Evolutionary conservation across 129 eudicot genomes (phyloP), one percentile per base, ranked within the genome.

Genomic region (Logfia minima): DNA sequence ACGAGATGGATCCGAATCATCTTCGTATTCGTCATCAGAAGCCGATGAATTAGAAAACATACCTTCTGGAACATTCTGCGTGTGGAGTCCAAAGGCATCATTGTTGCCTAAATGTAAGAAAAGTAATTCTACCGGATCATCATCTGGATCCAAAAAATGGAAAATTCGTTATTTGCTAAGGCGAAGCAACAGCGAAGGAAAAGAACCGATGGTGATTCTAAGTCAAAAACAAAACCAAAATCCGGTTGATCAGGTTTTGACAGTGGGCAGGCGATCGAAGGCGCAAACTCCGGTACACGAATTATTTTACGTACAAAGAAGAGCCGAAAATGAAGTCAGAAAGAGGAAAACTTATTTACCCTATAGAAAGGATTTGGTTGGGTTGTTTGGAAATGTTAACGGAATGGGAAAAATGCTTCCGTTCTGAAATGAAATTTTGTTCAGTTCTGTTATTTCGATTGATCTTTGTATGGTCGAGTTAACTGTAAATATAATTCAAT

Each of bases 121-220:
- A 83, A 87, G 92, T 83, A 86, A 56, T 32, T 90, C 96, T 0
- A 85, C 96, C 5, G 92, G 96, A 75, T 87, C 63, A 45, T 45
- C 53, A 19, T 1, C 87, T 3, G 69, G 29, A 48, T 82, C 87
- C 23, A 87, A 80, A 80, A 78, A 82, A 81, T 90, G 90, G 87
- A 87, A 77, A 14, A 17, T 86, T 51, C 86, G 83, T 3, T 78
- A 86, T 80, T 77, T 88, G 37, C 78, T 87, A 32, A 81, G 84
- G 52, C 83, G 92, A n/a, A 79, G 90, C 81, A 85, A 84, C 52
- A 87, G 92, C 71, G 92, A 90, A 4, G 90, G 96, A 3, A 90
- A 87, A 85, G 85, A 79, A 9, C 70, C 80, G 2, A 80, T 81
- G 62, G 83, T 84, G 18, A 77, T 82, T 68, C 18, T 86, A 41